Evolutionary conservation across 495 filamentous ascomycete species (phyloP).

Genomic region (Xylaria cubensis): DNA sequence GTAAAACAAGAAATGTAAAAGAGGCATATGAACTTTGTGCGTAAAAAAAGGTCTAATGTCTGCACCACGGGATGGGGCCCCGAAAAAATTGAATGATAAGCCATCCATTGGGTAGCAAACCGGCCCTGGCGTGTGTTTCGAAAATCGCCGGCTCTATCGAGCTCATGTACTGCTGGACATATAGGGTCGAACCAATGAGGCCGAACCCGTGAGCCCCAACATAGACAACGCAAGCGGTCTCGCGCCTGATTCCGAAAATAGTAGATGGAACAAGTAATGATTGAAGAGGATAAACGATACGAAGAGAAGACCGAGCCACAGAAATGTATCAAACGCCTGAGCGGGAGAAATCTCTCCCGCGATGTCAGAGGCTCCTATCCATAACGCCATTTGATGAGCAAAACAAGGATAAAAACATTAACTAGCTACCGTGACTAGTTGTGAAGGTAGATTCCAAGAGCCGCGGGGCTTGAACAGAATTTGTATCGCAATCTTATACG

Average conservation of each 20-base stretch:
- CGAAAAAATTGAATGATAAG: background rate
- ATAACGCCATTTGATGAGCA: conserved; percentile 39
- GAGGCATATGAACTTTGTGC: conserved; percentile 2
- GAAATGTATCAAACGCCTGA: conserved; percentile 33
- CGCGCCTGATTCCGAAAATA: background rate
- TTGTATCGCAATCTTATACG: conserved; percentile 45
- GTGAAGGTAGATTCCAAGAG: conserved; percentile 35
- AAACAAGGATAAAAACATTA: conserved; percentile 16
- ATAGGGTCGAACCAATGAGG: background rate
- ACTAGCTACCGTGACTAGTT: conserved; percentile 23
- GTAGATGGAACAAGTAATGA: conserved; percentile 8
- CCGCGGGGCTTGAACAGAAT: conserved; percentile 39
- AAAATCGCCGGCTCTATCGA: background rate
- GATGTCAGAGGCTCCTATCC: conserved; percentile 26
- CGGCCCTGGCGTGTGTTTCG: background rate
- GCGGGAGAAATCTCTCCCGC: conserved; percentile 25
- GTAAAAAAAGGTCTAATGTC: conserved; percentile 14
- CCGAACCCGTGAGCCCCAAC: background rate
- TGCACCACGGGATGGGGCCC: conserved; percentile 3
- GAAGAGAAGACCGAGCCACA: conserved; percentile 4
- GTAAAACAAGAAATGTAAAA: background rate
- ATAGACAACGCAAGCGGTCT: background rate
- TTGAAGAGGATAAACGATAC: background rate
- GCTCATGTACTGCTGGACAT: background rate
- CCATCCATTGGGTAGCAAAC: background rate